phyloP scores from a whole-genome alignment of 2,329 filamentous ascomycete species.

The Chaetomium sp. region DNA sequence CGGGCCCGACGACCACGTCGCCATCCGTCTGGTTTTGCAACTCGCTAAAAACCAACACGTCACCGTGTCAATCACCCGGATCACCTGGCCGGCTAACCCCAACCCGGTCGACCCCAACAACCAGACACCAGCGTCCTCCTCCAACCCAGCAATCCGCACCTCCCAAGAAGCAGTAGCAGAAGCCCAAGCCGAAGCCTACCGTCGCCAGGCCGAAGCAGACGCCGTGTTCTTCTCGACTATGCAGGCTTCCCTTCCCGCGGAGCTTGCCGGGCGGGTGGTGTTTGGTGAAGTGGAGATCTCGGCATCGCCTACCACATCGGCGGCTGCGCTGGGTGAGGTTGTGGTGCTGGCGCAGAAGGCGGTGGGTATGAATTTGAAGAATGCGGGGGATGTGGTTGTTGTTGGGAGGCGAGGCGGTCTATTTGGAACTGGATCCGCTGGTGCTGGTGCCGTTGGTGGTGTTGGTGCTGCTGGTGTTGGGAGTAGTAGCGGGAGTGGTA shows the following conservation, averaged over 20 bases:
- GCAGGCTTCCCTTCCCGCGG: constrained; percentile 29
- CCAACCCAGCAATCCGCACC: neutral
- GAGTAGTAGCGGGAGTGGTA: neutral
- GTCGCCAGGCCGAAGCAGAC: constrained; percentile 28
- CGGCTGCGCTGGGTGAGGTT: constrained; percentile 35
- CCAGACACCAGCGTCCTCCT: neutral
- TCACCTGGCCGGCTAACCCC: constrained; percentile 31
- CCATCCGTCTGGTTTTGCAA: constrained; percentile 75
- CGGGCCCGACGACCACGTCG: constrained; percentile 71
- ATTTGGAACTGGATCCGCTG: constrained; percentile 8
- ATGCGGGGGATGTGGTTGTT: constrained; percentile 65
- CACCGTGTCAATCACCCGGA: constrained; percentile 67
- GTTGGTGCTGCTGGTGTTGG: neutral
- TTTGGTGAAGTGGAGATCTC: constrained; percentile 46
- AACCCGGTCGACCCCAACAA: constrained; percentile 11
- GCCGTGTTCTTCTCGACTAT: constrained; percentile 30
- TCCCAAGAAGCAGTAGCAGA: neutral
- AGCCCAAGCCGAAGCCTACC: constrained; percentile 1
- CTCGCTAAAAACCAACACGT: constrained; percentile 73
- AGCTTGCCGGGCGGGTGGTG: constrained; percentile 29
- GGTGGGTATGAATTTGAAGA: constrained; percentile 54
- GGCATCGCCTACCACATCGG: constrained; percentile 15
- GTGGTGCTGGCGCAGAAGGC: constrained; percentile 51
- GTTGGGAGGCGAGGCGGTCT: constrained; percentile 49
- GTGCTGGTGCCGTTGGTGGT: neutral